Evolutionary conservation across 805 yeast species (phyloP).

Genomic region (Sugiyamaella qingdaonensis): DNA sequence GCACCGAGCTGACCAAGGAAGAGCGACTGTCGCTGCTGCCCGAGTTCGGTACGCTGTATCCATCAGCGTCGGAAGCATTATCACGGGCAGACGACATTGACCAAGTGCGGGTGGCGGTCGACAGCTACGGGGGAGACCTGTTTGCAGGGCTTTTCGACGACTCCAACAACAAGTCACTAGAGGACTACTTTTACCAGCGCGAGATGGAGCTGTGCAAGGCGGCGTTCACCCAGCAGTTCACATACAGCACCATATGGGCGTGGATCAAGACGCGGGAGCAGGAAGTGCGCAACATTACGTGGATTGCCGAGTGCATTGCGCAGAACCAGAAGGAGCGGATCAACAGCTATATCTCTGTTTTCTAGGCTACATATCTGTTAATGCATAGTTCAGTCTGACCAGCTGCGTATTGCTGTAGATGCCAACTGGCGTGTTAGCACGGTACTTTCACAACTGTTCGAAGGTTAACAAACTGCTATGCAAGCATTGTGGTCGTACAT

Average conservation of each 20-base stretch:
- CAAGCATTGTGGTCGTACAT: no score
- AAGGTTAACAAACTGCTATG: no score
- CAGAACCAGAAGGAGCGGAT: constrained; percentile 96
- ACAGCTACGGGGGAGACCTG: constrained; percentile 27
- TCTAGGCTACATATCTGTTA: constrained; percentile 35
- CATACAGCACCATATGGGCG: constrained; percentile 88
- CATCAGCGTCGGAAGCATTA: constrained; percentile 67
- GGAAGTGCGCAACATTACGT: constrained; percentile 94
- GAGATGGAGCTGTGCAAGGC: constrained; percentile 91
- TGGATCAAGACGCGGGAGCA: constrained; percentile 96
- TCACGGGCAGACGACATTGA: constrained; percentile 82
- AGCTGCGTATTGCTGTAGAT: no score
- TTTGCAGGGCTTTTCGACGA: constrained; percentile 43
- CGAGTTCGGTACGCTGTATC: constrained; percentile 73
- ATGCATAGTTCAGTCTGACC: not conserved
- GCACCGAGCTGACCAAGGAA: constrained; percentile 69
- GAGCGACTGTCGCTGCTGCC: constrained; percentile 76
- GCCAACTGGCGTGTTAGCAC: no score
- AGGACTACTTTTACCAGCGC: constrained; percentile 87
- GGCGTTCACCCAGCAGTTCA: constrained; percentile 95
- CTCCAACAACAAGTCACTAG: constrained; percentile 56
- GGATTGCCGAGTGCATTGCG: constrained; percentile 99
- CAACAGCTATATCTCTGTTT: constrained; percentile 84
- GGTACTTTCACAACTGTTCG: no score
- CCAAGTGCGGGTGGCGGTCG: constrained; percentile 50